Evolutionary conservation across 306 rosid species (phyloP).

Genomic region (Gillenia trifoliata): DNA sequence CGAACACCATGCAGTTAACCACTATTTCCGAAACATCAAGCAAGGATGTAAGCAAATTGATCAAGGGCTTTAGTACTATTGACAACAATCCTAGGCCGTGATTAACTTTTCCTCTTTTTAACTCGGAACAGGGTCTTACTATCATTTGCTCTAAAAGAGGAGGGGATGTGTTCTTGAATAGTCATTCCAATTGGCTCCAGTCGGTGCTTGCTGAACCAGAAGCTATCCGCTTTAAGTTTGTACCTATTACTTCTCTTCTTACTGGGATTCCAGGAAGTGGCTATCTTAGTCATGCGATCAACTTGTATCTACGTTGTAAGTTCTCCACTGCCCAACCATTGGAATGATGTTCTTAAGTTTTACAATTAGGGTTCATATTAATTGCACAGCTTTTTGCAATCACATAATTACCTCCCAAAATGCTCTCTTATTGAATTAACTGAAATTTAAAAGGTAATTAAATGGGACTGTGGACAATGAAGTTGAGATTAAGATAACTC

Average conservation of each 20-base stretch:
- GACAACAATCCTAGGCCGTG: conserved; percentile 11
- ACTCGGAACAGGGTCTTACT: conserved; percentile 65
- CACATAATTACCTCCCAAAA: no score
- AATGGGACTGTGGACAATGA: background rate
- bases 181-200: conserved; percentile 90
- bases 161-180: conserved; percentile 63
- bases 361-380: conserved; percentile 7
- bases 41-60: conserved; percentile 76
- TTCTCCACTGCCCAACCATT: conserved; percentile 9
- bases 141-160: conserved; percentile 77
- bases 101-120: conserved; percentile 4
- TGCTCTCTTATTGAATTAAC: no score
- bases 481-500: background rate
- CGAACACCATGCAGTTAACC: conserved; percentile 73
- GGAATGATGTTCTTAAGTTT: background rate
- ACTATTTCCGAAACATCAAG: conserved; percentile 84
- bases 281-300: conserved; percentile 95
- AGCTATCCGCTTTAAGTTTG: conserved; percentile 72
- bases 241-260: conserved; percentile 86
- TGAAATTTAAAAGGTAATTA: background rate
- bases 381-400: no score
- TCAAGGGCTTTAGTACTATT: conserved; percentile 13
- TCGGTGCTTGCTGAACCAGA: conserved; percentile 78
- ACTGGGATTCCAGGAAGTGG: conserved; percentile 96
- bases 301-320: conserved; percentile 93